phyloP scores from a whole-genome alignment of 495 filamentous ascomycete genomes.

The Jackrogersella minutella region DNA sequence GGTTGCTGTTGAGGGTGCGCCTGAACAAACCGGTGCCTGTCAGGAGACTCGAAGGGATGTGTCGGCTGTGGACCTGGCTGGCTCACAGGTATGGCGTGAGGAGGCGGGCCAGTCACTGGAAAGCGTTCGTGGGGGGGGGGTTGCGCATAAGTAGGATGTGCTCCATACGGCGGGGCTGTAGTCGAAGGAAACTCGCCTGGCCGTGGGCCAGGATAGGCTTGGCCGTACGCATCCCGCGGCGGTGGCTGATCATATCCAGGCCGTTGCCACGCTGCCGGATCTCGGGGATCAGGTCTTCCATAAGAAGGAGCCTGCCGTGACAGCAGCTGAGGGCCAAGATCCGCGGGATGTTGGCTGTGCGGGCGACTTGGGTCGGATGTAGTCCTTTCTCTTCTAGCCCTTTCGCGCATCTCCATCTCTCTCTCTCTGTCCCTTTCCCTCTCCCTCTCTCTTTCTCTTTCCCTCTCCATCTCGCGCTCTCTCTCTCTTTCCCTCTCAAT shows the following conservation, averaged over 20 bases:
- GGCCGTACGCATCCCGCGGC: conserved; percentile 51
- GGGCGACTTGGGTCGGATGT: conserved; percentile 42
- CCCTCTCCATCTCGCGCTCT: conserved; percentile 48
- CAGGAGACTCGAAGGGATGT: conserved; percentile 60
- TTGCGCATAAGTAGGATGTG: conserved; percentile 57
- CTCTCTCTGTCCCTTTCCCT: conserved; percentile 43
- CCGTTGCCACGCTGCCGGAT: conserved; percentile 54
- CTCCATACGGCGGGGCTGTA: conserved; percentile 51
- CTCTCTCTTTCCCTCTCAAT: conserved; percentile 40
- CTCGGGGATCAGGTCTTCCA: conserved; percentile 53
- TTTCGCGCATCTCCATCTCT: conserved; percentile 47
- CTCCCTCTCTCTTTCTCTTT: conserved; percentile 50
- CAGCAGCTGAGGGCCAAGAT: conserved; percentile 36
- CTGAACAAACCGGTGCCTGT: conserved; percentile 52
- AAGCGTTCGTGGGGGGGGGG: conserved; percentile 57
- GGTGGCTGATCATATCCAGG: conserved; percentile 51
- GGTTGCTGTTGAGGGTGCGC: conserved; percentile 51
- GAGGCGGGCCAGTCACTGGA: conserved; percentile 51
- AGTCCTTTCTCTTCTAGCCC: conserved; percentile 44
- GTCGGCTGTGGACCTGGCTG: conserved; percentile 48
- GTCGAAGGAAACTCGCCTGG: conserved; percentile 55
- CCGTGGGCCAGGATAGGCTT: conserved; percentile 48
- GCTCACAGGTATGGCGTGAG: conserved; percentile 51
- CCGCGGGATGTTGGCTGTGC: conserved; percentile 34
- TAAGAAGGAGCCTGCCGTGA: conserved; percentile 51